A percentile compares a stretch with the other conserved stretches of the same genome.
Evolutionary conservation across 192 early-diverging fungal genomes (phyloP).

Genomic region (Backusella parvicylindrica): DNA sequence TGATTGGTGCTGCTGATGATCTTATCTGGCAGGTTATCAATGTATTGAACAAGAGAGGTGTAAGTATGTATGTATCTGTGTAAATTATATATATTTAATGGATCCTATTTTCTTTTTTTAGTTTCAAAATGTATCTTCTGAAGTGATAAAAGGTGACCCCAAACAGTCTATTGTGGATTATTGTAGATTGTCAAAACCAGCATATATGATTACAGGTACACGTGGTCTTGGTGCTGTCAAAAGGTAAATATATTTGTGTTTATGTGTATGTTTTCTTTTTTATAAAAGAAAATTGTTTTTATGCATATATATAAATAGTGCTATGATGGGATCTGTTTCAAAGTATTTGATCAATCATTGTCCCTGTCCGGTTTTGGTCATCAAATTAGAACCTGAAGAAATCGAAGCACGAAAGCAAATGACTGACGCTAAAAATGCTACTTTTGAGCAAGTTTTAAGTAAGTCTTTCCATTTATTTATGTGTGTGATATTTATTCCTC

Average conservation of each 20-base stretch:
- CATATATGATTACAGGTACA: constrained; percentile 5
- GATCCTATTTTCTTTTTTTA: background rate
- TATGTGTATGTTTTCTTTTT: background rate
- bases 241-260: constrained; percentile 1
- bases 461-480: background rate
- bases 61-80: background rate
- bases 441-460: constrained; percentile 7
- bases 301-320: background rate
- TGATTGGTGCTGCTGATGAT: background rate
- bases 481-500: background rate
- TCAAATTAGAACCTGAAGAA: constrained; percentile 16
- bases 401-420: constrained; percentile 7
- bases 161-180: constrained; percentile 25
- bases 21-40: constrained; percentile 8
- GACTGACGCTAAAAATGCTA: background rate
- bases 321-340: constrained; percentile 22
- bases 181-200: constrained; percentile 2
- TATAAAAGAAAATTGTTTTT: too few relatives aligned
- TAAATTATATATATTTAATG: too few relatives aligned
- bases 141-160: constrained; percentile 16
- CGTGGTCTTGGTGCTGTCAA: constrained; percentile 18
- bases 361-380: constrained; percentile 18
- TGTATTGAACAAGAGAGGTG: constrained; percentile 13
- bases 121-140: constrained; percentile 18
- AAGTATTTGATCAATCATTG: constrained; percentile 10